phyloP scores from a whole-genome alignment of 2,329 filamentous ascomycete genomes.

The Aspergillus aculeatinus region DNA sequence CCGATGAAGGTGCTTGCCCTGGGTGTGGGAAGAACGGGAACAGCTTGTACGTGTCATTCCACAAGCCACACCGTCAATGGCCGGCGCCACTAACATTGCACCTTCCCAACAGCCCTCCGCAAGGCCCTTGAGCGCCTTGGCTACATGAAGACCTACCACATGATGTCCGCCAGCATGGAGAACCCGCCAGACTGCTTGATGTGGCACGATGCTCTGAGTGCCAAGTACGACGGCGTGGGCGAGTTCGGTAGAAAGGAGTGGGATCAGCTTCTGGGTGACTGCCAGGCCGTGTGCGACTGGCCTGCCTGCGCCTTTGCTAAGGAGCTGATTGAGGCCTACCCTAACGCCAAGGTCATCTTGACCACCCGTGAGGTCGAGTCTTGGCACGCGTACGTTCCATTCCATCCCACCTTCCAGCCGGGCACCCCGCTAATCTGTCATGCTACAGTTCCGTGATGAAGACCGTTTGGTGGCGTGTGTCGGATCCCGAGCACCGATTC shows the following conservation, averaged over 20 bases:
- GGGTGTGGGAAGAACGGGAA: constrained; percentile 69
- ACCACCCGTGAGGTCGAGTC: constrained; percentile 66
- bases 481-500: constrained; percentile 59
- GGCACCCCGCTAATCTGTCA: not conserved
- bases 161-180: constrained; percentile 69
- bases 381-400: constrained; percentile 52
- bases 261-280: constrained; percentile 66
- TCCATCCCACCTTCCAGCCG: too few relatives aligned
- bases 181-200: constrained; percentile 66
- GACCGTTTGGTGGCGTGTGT: constrained; percentile 67
- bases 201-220: constrained; percentile 68
- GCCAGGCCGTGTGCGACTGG: constrained; percentile 68
- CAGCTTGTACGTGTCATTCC: constrained; percentile 57
- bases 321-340: constrained; percentile 70
- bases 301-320: constrained; percentile 66
- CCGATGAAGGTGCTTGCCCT: constrained; percentile 72
- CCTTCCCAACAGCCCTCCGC: constrained; percentile 53
- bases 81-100: constrained; percentile 5
- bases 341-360: constrained; percentile 69
- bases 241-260: constrained; percentile 66
- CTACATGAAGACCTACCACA: constrained; percentile 70
- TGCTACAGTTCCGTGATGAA: constrained; percentile 57
- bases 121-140: constrained; percentile 66
- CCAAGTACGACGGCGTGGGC: constrained; percentile 62
- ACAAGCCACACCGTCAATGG: not conserved